These are phyloP conservation scores for Datura wrightii DNA, from an alignment of 257 asterid genomes.

Conservation along the genomic window DNA sequence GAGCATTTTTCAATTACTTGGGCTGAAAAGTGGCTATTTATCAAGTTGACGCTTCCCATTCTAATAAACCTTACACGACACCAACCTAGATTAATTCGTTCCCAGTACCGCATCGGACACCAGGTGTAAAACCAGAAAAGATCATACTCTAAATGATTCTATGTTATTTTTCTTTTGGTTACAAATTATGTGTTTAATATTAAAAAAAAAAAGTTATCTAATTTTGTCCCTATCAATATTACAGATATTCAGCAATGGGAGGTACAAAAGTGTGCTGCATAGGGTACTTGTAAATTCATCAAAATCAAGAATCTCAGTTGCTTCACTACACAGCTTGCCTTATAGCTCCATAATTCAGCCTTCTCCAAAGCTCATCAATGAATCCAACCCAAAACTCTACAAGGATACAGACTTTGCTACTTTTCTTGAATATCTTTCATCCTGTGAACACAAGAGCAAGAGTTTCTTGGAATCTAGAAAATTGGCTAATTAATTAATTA, in stretches of 20 bases:
- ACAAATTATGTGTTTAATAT: not conserved
- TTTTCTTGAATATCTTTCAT: constrained; percentile 42
- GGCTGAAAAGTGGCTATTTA: not conserved
- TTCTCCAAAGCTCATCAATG: constrained; percentile 39
- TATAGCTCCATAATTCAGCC: constrained; percentile 36
- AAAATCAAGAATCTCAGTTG: constrained; percentile 43
- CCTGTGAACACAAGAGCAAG: constrained; percentile 45
- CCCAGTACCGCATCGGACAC: rapidly evolving
- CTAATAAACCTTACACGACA: not conserved
- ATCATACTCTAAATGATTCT: not conserved
- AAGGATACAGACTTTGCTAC: constrained; percentile 46
- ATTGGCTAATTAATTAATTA: not conserved
- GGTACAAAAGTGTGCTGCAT: constrained; percentile 52
- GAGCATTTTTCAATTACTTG: not conserved
- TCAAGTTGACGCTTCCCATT: not conserved
- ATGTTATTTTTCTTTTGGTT: not conserved
- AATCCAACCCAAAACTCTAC: constrained; percentile 42
- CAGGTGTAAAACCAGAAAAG: not conserved
- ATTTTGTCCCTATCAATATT: not conserved
- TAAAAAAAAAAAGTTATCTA: not conserved
- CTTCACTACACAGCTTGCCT: constrained; percentile 50
- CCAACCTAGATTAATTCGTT: not conserved
- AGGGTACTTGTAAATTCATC: constrained; percentile 47
- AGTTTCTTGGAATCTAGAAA: constrained; percentile 48
- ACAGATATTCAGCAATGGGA: constrained; percentile 54